A percentile compares a stretch with the other conserved stretches of the same genome.
These are phyloP conservation scores for Hymenoscyphus infarciens DNA, from an alignment of 2,329 filamentous ascomycete species.

Conservation along the genomic window DNA sequence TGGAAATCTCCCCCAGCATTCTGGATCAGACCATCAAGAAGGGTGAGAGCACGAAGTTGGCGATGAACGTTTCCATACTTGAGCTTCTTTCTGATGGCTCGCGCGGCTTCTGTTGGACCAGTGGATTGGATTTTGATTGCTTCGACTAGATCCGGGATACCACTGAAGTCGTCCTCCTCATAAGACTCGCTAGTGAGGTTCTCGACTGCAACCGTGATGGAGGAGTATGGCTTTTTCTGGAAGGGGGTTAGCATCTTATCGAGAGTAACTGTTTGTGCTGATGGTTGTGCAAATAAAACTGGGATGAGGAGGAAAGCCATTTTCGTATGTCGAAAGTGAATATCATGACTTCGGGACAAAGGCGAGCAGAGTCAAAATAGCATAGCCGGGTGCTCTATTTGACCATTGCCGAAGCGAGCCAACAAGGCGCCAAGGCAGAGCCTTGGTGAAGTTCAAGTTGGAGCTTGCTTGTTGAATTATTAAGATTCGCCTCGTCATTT, in stretches of 20 bases:
- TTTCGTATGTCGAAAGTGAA: neutral
- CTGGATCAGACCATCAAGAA: slow-evolving; percentile 90
- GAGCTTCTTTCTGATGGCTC: slow-evolving; percentile 94
- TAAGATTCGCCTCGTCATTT: neutral
- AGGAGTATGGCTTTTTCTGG: slow-evolving; percentile 84
- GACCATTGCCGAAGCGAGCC: neutral
- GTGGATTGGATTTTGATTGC: slow-evolving; percentile 81
- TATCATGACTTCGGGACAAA: neutral
- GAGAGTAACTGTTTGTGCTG: neutral
- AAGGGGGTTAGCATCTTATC: slow-evolving; percentile 14
- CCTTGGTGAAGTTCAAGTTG: neutral
- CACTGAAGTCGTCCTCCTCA: slow-evolving; percentile 86
- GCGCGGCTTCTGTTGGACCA: slow-evolving; percentile 83
- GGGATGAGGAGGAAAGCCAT: neutral
- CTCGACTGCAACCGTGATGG: slow-evolving; percentile 89
- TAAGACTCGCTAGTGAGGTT: slow-evolving; percentile 84
- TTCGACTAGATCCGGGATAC: slow-evolving; percentile 91
- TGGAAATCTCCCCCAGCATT: slow-evolving; percentile 89
- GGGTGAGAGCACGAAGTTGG: slow-evolving; percentile 81
- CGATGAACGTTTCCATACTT: slow-evolving; percentile 96
- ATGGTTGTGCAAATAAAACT: neutral
- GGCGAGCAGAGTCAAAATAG: neutral
- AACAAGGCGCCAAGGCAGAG: neutral
- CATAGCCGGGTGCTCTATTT: neutral
- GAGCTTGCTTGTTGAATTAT: neutral